phyloP scores from a whole-genome alignment of 192 early-diverging fungal species.

The Entomortierella lignicola region DNA sequence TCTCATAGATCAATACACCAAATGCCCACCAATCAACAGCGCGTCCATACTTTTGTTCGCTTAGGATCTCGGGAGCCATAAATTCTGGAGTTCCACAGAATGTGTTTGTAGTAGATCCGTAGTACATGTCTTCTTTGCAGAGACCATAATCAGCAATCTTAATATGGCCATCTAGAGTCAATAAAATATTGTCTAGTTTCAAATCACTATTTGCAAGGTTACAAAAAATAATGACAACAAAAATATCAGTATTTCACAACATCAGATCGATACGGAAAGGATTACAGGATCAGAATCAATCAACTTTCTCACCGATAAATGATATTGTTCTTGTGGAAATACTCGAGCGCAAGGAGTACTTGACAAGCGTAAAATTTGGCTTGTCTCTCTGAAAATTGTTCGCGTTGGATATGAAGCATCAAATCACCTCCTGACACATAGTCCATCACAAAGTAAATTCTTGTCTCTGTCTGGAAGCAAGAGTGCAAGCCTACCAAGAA shows the following conservation, averaged over 20 bases:
- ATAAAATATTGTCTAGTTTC: slow-evolving; percentile 96
- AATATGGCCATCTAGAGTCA: slow-evolving; percentile 93
- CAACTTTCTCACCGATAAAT: slow-evolving; percentile 73
- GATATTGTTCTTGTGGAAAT: slow-evolving; percentile 95
- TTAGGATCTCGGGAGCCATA: slow-evolving; percentile 98
- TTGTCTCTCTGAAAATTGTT: slow-evolving; percentile 89
- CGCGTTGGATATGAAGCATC: slow-evolving; percentile 98
- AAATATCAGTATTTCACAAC: background rate
- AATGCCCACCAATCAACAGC: slow-evolving; percentile 99
- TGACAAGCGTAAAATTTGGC: slow-evolving; percentile 98
- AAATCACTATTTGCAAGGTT: slow-evolving; percentile 72
- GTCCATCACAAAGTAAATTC: slow-evolving; percentile 99
- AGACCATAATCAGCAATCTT: slow-evolving; percentile 99
- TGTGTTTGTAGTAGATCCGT: slow-evolving; percentile 89
- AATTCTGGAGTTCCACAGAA: slow-evolving; percentile 99
- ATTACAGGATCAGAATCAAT: too few species aligned
- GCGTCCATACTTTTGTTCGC: slow-evolving; percentile 94
- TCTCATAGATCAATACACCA: slow-evolving; percentile 88
- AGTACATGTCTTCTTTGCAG: slow-evolving; percentile 96
- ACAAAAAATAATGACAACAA: background rate
- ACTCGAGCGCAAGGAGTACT: slow-evolving; percentile 93
- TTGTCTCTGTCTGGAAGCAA: slow-evolving; percentile 94
- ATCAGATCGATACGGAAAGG: too few species aligned
- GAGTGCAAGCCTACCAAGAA: slow-evolving; percentile 97
- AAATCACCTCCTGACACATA: slow-evolving; percentile 97